Base-by-base conservation (phyloP, 2,329 filamentous ascomycete genomes). In the Colletotrichum cuscutae region DNA sequence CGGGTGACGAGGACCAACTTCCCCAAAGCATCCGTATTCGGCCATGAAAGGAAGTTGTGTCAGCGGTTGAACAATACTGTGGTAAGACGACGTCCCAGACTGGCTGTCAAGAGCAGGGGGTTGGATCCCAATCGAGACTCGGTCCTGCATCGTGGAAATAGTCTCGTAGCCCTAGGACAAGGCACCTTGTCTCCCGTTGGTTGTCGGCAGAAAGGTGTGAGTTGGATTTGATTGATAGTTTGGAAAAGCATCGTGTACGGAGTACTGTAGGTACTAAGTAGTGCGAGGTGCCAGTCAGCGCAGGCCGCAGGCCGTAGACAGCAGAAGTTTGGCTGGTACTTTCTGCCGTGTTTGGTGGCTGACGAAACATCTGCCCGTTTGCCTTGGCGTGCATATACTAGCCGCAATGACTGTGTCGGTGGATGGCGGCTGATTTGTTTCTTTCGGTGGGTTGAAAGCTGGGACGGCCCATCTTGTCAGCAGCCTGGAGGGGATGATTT, bases 121-220 rank as follows among this genome's bases (percentile, higher is more conserved):
- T 69, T n/a, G 56, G 49, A 57, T 32, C 66, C 66, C 54, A 49
- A 73, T 71, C 30, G 71, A 65, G 71, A 65, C 60, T 70, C 49
- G 60, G 37, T 56, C 54, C 66, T 73, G 71, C 71, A 73, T 66
- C 59, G 70, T 71, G 62, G 28, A 49, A 65, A 73, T 73, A 65
- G 71, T 73, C 32, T 58, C 65, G 32, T 60, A 64, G 65, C 49
- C 57, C 69, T 72, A 72, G 68, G 58, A 64, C 35, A 72, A 63
- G 69, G 64, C 46, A 68, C 69, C 64, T 72, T 72, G 37, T 72
- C 58, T 72, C 52, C 26, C 15, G 28, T 64, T 72, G 58, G 28
- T 35, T 54, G n/a, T 54, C 9, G 37, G 37, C 5, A 15, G 62
- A 28, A 32, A 11, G 42, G 26, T 35, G 65, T 46, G 68, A 24